Evolutionary conservation across 2,329 filamentous ascomycete genomes (phyloP).

Genomic region (Hirsutella rhossiliensis): DNA sequence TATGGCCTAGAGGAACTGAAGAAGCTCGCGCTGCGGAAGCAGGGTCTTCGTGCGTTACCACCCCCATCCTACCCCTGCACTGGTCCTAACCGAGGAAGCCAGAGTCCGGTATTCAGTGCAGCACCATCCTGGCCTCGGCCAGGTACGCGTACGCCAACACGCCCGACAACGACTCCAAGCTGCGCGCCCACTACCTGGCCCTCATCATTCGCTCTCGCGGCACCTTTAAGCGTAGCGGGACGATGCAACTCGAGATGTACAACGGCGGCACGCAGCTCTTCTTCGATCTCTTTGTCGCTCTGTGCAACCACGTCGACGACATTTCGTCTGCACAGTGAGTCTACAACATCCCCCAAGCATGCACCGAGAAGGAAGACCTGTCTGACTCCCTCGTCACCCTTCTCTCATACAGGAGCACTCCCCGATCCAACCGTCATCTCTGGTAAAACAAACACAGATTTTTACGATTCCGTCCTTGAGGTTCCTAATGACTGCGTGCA

Average conservation of each 20-base stretch:
- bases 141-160: conserved; percentile 84
- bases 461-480: conserved; percentile 1
- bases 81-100: not conserved
- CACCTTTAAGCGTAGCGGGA: conserved; percentile 87
- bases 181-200: conserved; percentile 82
- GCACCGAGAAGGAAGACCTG: not conserved
- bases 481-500: conserved; percentile 11
- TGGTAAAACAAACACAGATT: conserved; percentile 4
- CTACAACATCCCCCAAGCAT: not conserved
- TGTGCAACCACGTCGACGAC: conserved; percentile 81
- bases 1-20: conserved; percentile 79
- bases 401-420: conserved; percentile 19
- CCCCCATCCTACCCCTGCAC: not conserved
- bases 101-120: conserved; percentile 71
- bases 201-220: conserved; percentile 79
- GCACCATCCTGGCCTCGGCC: conserved; percentile 77
- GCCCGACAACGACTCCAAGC: conserved; percentile 79
- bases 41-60: conserved; percentile 57
- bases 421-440: conserved; percentile 34
- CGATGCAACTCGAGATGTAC: conserved; percentile 93
- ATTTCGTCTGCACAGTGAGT: conserved; percentile 45
- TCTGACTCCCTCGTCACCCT: not conserved
- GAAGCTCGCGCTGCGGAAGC: conserved; percentile 73
- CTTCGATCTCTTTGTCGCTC: conserved; percentile 86
- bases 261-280: conserved; percentile 71